These are phyloP conservation scores for Pleochaeta shiraiana DNA, from an alignment of 2,329 filamentous ascomycete species.

Conservation along the genomic window DNA sequence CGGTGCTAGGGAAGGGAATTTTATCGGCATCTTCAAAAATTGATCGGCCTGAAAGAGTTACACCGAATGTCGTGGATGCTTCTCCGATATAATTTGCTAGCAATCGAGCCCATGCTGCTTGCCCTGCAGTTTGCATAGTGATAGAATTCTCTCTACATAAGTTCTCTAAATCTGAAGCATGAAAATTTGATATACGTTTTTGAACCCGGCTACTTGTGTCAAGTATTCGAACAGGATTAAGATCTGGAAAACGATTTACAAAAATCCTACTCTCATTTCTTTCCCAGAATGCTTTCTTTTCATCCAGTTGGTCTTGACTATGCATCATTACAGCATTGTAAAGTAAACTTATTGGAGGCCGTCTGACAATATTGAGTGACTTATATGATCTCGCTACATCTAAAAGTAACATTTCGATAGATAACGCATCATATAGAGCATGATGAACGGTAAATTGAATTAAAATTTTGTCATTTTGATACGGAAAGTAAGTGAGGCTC, in stretches of 20 bases:
- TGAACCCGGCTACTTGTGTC: conserved; percentile 17
- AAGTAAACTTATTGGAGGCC: conserved; percentile 21
- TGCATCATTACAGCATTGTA: conserved; percentile 25
- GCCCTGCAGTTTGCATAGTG: conserved; percentile 54
- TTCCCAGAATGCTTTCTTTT: conserved; percentile 39
- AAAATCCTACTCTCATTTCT: conserved; percentile 28
- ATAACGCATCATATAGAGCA: conserved; percentile 67
- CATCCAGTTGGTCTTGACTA: conserved; percentile 13
- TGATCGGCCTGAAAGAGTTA: conserved; percentile 55
- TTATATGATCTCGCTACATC: conserved; percentile 28
- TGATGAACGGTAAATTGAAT: conserved; percentile 32
- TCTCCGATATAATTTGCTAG: conserved; percentile 63
- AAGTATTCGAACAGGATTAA: conserved; percentile 37
- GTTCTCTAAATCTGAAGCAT: conserved; percentile 27
- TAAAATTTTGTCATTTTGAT: conserved; percentile 5
- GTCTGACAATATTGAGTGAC: conserved; percentile 11
- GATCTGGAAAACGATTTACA: conserved; percentile 50
- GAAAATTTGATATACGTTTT: conserved; percentile 21
- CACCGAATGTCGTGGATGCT: conserved; percentile 49
- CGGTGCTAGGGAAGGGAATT: conserved; percentile 56
- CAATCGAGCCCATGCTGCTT: conserved; percentile 58
- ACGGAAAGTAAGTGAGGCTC: conserved; percentile 10
- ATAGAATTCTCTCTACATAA: conserved; percentile 35
- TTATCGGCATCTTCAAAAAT: conserved; percentile 32
- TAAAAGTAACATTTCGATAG: conserved; percentile 40